phyloP scores from a whole-genome alignment of 306 rosid species.

The Quercus berberidifolia region DNA sequence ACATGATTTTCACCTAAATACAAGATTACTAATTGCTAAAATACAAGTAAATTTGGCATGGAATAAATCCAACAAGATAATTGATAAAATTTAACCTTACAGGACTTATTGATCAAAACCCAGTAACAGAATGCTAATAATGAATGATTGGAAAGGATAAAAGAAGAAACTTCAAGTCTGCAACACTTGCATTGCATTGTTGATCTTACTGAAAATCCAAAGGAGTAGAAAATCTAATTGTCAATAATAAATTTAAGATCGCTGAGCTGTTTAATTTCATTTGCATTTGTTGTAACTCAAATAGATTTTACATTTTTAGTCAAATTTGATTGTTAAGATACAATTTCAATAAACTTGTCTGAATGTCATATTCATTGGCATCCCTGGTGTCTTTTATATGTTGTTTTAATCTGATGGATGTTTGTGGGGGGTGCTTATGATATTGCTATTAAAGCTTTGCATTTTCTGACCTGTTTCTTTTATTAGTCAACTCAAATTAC shows the following conservation, averaged over 20 bases:
- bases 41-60: no score
- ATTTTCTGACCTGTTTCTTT: neutral
- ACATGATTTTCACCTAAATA: no score
- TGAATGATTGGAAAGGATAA: conserved; percentile 1
- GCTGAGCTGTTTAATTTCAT: neutral
- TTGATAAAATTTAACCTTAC: no score
- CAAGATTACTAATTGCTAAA: no score
- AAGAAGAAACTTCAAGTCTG: neutral
- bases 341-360: neutral
- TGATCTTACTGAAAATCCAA: neutral
- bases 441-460: neutral
- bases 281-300: neutral
- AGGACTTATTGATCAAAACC: no score
- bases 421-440: neutral
- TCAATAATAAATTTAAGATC: neutral
- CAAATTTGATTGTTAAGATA: neutral
- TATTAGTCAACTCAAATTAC: neutral
- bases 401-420: neutral
- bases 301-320: neutral
- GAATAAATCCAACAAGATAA: no score
- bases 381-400: neutral
- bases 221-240: neutral
- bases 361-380: neutral
- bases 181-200: neutral
- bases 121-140: neutral